Evolutionary conservation across 371 early-diverging fungal genomes (phyloP), one percentile per base, ranked within the genome.

Genomic region (Saksenaea oblongispora): DNA sequence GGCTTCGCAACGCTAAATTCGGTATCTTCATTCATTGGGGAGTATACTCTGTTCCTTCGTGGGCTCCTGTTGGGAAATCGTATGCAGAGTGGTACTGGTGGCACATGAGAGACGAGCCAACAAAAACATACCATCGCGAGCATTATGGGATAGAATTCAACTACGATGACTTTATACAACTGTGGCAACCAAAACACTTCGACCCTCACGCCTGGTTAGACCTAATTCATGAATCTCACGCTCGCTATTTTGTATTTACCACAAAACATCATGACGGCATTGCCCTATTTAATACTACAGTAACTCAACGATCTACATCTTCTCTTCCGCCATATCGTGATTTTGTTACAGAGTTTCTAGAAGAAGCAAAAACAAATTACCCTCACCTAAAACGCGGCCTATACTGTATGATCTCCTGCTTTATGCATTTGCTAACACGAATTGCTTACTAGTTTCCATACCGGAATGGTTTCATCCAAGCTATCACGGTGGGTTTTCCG

Each of bases 21-120:
- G 76, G 76, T 4, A 76, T 76, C 4, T 76, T 76, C 35, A 65
- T 76, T 3, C 76, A 76, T 35, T 76, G 76, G 76, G 76, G 76
- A 0, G 37, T 76, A 0, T 76, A 73, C 34, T 65, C 71, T 39
- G 70, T 76, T 3, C 77, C 77, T 41, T 59, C 72, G 14, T 76
- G 77, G 77, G 72, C 72, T 11, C 74, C 74, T 14, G 65, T 69
- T 1, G 72, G 72, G n/a, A 39, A 39, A 11, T 2, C 39, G 1
- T 39, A 39, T n/a, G 39, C 39, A 11, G 39, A 39, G 10, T 39
- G 39, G 39, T 39, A 39, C 39, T 39, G 39, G 39, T 39, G 39
- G 39, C 11, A 39, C 2, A 39, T 39, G 39, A 11, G 2, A 14
- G 10, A 11, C 2, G 39, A 39, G 10, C 39, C 39, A 14, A 39